These are phyloP conservation scores for Eimeria zaria DNA, from an alignment of 169 alveolate genomes.

Conservation along the genomic window DNA sequence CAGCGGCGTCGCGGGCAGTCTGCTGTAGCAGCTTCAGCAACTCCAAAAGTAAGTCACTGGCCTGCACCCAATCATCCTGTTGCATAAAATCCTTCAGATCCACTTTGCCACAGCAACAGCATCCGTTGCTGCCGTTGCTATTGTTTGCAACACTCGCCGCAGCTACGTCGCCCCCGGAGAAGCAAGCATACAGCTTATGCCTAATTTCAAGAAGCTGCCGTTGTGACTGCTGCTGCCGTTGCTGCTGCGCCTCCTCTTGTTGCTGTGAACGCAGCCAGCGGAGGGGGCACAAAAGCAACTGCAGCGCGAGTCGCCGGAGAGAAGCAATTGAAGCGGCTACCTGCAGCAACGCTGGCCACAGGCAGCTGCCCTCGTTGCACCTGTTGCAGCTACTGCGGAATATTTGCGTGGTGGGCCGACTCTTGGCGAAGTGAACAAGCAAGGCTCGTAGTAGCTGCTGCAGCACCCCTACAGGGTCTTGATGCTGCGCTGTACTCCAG, in stretches of 20 bases:
- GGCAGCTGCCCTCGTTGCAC: conserved; percentile 35
- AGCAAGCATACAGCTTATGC: neutral
- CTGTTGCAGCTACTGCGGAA: neutral
- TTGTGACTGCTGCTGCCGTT: neutral
- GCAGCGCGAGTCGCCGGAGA: conserved; percentile 43
- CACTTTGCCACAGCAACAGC: conserved; percentile 40
- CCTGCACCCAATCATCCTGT: conserved; percentile 59
- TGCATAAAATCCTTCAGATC: conserved; percentile 4
- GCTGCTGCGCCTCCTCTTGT: conserved; percentile 10
- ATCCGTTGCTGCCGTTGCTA: conserved; percentile 21
- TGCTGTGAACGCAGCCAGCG: conserved; percentile 45
- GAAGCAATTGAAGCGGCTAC: conserved; percentile 44
- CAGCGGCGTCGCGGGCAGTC: conserved; percentile 32
- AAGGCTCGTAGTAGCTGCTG: conserved; percentile 35
- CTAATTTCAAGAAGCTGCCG: conserved; percentile 21
- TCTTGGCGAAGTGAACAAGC: conserved; percentile 3
- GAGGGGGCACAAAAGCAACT: conserved; percentile 26
- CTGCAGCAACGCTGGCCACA: conserved; percentile 66
- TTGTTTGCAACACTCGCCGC: neutral
- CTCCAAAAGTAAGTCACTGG: conserved; percentile 67
- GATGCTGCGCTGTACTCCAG: conserved; percentile 56
- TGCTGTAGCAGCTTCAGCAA: conserved; percentile 61
- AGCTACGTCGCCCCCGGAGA: neutral
- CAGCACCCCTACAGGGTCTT: conserved; percentile 64
- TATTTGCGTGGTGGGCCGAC: neutral